A percentile compares a stretch with the other conserved stretches of the same genome.
These are phyloP conservation scores for Cadophora gregata DNA, from an alignment of 2,329 filamentous ascomycete species.

Conservation along the genomic window DNA sequence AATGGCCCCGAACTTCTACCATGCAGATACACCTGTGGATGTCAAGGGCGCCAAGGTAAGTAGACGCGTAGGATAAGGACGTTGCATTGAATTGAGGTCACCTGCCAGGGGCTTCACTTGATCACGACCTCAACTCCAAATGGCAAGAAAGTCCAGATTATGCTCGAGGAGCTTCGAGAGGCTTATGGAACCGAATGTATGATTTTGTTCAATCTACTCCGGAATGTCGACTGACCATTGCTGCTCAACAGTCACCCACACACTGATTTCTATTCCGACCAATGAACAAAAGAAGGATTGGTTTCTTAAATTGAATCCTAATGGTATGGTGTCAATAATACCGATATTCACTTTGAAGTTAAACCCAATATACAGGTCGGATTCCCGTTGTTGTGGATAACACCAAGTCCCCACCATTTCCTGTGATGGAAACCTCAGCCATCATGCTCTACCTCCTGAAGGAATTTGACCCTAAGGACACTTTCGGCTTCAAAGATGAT, in stretches of 20 bases:
- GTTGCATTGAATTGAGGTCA: background rate
- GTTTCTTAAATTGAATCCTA: constrained; percentile 55
- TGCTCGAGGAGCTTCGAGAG: constrained; percentile 60
- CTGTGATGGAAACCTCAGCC: constrained; percentile 59
- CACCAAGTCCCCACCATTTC: constrained; percentile 53
- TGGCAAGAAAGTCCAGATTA: constrained; percentile 57
- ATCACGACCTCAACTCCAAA: constrained; percentile 58
- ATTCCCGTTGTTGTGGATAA: constrained; percentile 60
- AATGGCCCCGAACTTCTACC: constrained; percentile 8
- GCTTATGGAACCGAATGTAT: constrained; percentile 56
- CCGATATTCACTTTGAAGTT: background rate
- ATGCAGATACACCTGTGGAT: constrained; percentile 7
- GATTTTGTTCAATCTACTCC: constrained; percentile 49
- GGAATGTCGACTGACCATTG: background rate
- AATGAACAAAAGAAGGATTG: constrained; percentile 45
- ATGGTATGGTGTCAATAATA: constrained; percentile 42
- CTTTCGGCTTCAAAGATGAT: constrained; percentile 58
- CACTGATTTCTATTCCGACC: constrained; percentile 40
- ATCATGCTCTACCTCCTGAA: constrained; percentile 60
- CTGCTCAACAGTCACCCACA: constrained; percentile 24
- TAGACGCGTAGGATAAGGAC: background rate
- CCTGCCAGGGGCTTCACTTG: constrained; percentile 56
- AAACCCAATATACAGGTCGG: constrained; percentile 43
- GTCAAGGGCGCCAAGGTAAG: constrained; percentile 32
- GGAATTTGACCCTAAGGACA: constrained; percentile 53